Conservation (phyloP, 768 basidiomycete genomes). For the Mycena galericulata region DNA sequence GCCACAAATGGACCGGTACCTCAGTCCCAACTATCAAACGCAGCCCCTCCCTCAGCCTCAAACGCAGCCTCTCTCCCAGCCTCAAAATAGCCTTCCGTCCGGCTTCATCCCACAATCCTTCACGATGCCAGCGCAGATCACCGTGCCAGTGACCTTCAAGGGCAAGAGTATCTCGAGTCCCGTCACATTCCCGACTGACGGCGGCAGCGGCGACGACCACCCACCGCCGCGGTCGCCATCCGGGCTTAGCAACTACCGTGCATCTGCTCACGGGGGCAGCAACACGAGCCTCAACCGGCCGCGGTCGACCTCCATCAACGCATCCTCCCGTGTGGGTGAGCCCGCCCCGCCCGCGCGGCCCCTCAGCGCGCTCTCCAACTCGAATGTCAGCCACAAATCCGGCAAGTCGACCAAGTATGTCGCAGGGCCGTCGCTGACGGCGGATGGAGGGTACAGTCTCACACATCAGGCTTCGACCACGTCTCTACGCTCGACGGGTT, state of each 20-base stretch:
- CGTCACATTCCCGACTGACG: background rate
- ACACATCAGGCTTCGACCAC: conserved; percentile 27
- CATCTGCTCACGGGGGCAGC: conserved; percentile 9
- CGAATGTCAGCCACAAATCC: conserved; percentile 21
- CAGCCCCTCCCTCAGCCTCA: conserved; percentile 12
- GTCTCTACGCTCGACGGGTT: conserved; percentile 25
- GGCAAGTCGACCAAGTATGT: conserved; percentile 5
- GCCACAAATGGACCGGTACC: conserved; percentile 23
- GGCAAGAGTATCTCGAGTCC: conserved; percentile 27
- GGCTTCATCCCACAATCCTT: conserved; percentile 30
- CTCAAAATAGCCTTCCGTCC: background rate
- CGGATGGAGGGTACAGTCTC: background rate
- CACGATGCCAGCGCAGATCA: conserved; percentile 26
- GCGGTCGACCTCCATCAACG: conserved; percentile 5
- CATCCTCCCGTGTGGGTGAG: background rate
- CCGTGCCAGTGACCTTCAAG: conserved; percentile 26
- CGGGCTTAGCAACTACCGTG: conserved; percentile 19
- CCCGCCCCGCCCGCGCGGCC: conserved; percentile 3
- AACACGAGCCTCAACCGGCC: conserved; percentile 7
- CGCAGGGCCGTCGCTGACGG: conserved; percentile 18
- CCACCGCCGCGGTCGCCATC: conserved; percentile 7
- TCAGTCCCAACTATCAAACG: conserved; percentile 26
- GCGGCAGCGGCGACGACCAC: background rate
- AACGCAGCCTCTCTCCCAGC: background rate
- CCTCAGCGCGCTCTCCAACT: conserved; percentile 8